Conservation (phyloP, 2,329 filamentous ascomycete genomes). For the Plenodomus tracheiphilus region DNA sequence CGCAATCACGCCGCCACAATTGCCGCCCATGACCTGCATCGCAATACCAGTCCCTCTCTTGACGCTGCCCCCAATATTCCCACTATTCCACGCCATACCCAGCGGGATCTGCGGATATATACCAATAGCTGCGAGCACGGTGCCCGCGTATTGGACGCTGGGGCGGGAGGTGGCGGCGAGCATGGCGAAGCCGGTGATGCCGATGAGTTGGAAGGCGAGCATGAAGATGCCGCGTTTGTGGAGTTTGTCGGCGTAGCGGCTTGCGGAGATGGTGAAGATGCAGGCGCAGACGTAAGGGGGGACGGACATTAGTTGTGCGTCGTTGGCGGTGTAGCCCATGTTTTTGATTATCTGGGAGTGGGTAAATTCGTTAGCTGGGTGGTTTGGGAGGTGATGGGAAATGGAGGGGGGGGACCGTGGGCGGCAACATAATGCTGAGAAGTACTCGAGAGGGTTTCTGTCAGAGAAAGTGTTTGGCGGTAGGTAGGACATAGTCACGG, state of each 20-base stretch:
- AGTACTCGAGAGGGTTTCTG: too few relatives aligned
- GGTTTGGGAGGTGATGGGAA: too few relatives aligned
- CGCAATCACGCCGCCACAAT: slow-evolving; percentile 74
- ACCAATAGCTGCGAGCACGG: slow-evolving; percentile 43
- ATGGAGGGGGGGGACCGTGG: too few relatives aligned
- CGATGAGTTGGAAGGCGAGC: slow-evolving; percentile 47
- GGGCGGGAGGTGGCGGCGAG: slow-evolving; percentile 31
- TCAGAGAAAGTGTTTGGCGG: too few relatives aligned
- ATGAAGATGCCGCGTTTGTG: slow-evolving; percentile 38
- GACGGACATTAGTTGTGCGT: slow-evolving; percentile 45
- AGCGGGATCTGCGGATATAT: slow-evolving; percentile 61
- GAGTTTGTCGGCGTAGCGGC: slow-evolving; percentile 33
- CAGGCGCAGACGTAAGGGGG: slow-evolving; percentile 63
- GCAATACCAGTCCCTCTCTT: slow-evolving; percentile 61
- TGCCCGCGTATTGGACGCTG: slow-evolving; percentile 39
- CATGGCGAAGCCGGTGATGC: slow-evolving; percentile 56
- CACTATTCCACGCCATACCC: slow-evolving; percentile 61
- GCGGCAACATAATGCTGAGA: too few relatives aligned
- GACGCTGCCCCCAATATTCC: slow-evolving; percentile 59
- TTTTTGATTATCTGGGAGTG: slow-evolving; percentile 64
- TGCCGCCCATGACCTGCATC: slow-evolving; percentile 58
- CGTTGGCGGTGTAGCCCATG: slow-evolving; percentile 58
- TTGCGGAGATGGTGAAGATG: slow-evolving; percentile 38
- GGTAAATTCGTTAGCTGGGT: slow-evolving; percentile 26
- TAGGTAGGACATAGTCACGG: too few relatives aligned